These are phyloP conservation scores for Termitomyces sp. DNA, from an alignment of 768 basidiomycete species.

Conservation along the genomic window DNA sequence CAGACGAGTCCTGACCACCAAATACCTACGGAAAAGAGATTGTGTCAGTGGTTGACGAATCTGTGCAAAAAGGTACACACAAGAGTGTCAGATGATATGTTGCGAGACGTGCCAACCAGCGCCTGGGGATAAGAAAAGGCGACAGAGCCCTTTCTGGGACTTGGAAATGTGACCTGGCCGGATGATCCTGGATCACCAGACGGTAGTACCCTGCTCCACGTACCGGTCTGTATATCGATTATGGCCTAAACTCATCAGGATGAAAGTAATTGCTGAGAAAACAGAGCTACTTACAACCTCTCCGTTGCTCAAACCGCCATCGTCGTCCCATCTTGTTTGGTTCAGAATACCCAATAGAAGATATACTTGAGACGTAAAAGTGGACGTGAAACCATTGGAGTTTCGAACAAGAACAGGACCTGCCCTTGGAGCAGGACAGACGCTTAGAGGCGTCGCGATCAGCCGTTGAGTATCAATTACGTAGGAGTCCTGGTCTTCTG, in stretches of 20 bases:
- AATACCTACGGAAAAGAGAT: slow-evolving; percentile 42
- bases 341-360: slow-evolving; percentile 67
- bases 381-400: slow-evolving; percentile 45
- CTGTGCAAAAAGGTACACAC: slow-evolving; percentile 23
- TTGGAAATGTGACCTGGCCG: slow-evolving; percentile 47
- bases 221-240: slow-evolving; percentile 51
- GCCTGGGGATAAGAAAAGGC: slow-evolving; percentile 48
- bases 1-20: slow-evolving; percentile 64
- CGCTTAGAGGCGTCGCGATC: slow-evolving; percentile 30
- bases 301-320: slow-evolving; percentile 50
- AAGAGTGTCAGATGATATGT: slow-evolving; percentile 56
- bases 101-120: slow-evolving; percentile 50
- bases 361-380: slow-evolving; percentile 61
- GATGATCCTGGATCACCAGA: slow-evolving; percentile 66
- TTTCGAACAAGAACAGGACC: slow-evolving; percentile 60
- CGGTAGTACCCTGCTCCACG: slow-evolving; percentile 71
- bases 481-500: slow-evolving; percentile 46
- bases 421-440: slow-evolving; percentile 64
- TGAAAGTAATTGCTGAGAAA: not conserved
- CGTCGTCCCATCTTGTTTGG: slow-evolving; percentile 60
- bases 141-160: slow-evolving; percentile 66
- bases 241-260: slow-evolving; percentile 40
- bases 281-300: slow-evolving; percentile 54
- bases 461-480: slow-evolving; percentile 40
- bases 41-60: not conserved